Base-by-base conservation (phyloP, 805 yeast genomes). In the Sporopachydermia quercuum region DNA sequence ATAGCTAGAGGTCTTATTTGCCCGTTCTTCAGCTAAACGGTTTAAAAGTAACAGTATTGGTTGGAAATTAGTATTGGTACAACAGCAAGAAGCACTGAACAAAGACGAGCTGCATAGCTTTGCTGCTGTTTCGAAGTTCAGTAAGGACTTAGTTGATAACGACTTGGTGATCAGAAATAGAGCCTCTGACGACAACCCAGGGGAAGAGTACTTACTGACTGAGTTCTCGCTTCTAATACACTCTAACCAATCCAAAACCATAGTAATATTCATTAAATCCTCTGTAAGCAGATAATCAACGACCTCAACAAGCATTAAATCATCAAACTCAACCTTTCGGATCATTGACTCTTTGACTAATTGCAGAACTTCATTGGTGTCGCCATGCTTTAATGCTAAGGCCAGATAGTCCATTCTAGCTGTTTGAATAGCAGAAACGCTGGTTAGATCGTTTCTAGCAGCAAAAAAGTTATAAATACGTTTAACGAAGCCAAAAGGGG, bases 201-300 rank as follows among this genome's bases (percentile, higher is more conserved):
- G n/a, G n/a, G n/a, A n/a, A n/a, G n/a, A n/a, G n/a, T n/a, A n/a
- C n/a, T n/a, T n/a, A n/a, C n/a, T n/a, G n/a, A n/a, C n/a, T n/a
- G n/a, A n/a, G n/a, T n/a, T n/a, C n/a, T n/a, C n/a, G n/a, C n/a
- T n/a, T n/a, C n/a, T n/a, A n/a, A n/a, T n/a, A n/a, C n/a, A n/a
- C n/a, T n/a, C n/a, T n/a, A n/a, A n/a, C n/a, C n/a, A n/a, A n/a
- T 55, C 53, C 4, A 54, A 42, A 1, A 58, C 61, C 11, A 55
- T 45, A 37, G 43, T 38, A 2, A 43, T 43, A 36, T 57, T 45
- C 6, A 37, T 43, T 3, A 23, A 5, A 3, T 6, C 6, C 15
- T 37, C 16, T 3, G 47, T 23, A 16, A 18, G 19, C n/a, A 18
- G 15, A 34, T 36, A 44, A 13, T 41, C 23, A 11, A 48, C 37